Evolutionary conservation across 768 basidiomycete species (phyloP).

Genomic region (Hydnomerulius pinastri): DNA sequence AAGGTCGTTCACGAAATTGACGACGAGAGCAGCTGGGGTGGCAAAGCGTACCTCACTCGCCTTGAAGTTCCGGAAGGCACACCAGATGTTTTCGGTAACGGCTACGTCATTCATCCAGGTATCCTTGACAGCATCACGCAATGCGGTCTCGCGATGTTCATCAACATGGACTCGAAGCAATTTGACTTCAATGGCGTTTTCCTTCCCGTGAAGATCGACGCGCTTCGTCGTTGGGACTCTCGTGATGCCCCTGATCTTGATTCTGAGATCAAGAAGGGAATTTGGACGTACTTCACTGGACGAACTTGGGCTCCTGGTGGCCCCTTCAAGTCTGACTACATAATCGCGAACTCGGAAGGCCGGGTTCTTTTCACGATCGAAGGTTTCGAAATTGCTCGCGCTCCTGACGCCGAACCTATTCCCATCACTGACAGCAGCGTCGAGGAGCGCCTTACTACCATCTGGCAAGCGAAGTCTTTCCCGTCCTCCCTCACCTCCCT

Average conservation of each 20-base stretch:
- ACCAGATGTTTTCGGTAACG: constrained; percentile 16
- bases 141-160: constrained; percentile 18
- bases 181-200: constrained; percentile 21
- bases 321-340: too few species aligned
- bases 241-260: constrained; percentile 12
- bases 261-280: constrained; percentile 11
- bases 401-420: constrained; percentile 19
- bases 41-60: constrained; percentile 15
- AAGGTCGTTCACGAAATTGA: constrained; percentile 13
- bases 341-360: constrained; percentile 19
- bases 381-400: constrained; percentile 23
- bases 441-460: constrained; percentile 21
- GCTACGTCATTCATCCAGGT: constrained; percentile 24
- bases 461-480: constrained; percentile 22
- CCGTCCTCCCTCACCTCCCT: constrained; percentile 4
- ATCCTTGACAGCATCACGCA: constrained; percentile 24
- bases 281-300: constrained; percentile 19
- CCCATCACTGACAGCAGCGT: constrained; percentile 15
- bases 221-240: constrained; percentile 16
- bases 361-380: constrained; percentile 24
- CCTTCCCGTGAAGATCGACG: constrained; percentile 20
- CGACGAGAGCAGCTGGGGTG: constrained; percentile 13
- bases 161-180: too few species aligned
- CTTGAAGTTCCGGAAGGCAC: too few species aligned
- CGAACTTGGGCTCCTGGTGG: constrained; percentile 15